These are phyloP conservation scores for Mucor irregularis DNA, from an alignment of 371 early-diverging fungal genomes.

Conservation along the genomic window DNA sequence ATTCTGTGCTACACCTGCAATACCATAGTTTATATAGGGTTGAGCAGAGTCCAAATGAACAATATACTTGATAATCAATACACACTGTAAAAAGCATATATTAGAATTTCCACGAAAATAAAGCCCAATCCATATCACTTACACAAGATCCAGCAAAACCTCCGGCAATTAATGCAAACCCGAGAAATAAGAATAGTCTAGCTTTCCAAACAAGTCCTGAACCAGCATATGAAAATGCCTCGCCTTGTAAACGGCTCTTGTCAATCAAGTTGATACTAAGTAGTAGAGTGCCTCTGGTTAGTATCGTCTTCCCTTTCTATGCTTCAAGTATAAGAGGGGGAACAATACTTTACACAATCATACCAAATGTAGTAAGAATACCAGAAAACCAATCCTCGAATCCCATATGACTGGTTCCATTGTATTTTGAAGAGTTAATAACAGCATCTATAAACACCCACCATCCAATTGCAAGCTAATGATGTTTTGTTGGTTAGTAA, in stretches of 20 bases:
- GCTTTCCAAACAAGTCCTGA: slow-evolving; percentile 66
- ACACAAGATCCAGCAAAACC: slow-evolving; percentile 77
- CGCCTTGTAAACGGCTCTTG: slow-evolving; percentile 57
- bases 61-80: slow-evolving; percentile 73
- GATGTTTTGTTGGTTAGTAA: background rate
- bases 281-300: background rate
- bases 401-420: slow-evolving; percentile 44
- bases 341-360: slow-evolving; percentile 65
- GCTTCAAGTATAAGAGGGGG: background rate
- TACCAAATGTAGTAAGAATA: slow-evolving; percentile 72
- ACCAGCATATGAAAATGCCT: slow-evolving; percentile 48
- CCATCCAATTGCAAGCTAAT: slow-evolving; percentile 80
- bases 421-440: slow-evolving; percentile 41
- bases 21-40: slow-evolving; percentile 68
- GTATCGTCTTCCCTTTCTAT: background rate
- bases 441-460: slow-evolving; percentile 83
- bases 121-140: slow-evolving; percentile 23
- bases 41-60: slow-evolving; percentile 54
- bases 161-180: slow-evolving; percentile 78
- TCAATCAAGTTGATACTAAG: slow-evolving; percentile 58
- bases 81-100: slow-evolving; percentile 51
- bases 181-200: slow-evolving; percentile 72
- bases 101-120: background rate
- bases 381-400: slow-evolving; percentile 86
- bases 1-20: slow-evolving; percentile 69